Percentiles rank a stretch among this genome's conserved stretches.
Evolutionary conservation across 1,284 basidiomycete species (phyloP).

Genomic region (Cryptococcus sp.): DNA sequence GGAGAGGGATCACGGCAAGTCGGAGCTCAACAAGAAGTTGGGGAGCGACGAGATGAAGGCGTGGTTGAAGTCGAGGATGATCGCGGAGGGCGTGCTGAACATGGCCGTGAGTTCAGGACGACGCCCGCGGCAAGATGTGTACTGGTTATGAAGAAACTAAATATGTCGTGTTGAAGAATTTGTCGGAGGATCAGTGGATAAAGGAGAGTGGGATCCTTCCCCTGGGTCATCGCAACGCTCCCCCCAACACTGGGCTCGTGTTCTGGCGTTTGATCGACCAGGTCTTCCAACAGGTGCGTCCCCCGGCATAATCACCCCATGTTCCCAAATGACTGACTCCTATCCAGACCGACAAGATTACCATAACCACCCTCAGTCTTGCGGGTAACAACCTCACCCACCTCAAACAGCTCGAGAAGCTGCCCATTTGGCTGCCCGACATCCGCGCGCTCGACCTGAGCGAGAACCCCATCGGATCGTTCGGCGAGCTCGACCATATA

Average conservation of each 20-base stretch:
- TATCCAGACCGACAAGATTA: neutral
- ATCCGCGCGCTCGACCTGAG: conserved; percentile 47
- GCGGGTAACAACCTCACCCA: conserved; percentile 38
- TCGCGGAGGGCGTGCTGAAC: conserved; percentile 39
- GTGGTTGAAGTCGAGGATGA: conserved; percentile 39
- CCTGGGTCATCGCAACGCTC: conserved; percentile 42
- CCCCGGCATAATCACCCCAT: neutral
- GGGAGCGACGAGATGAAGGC: conserved; percentile 40
- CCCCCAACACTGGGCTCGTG: conserved; percentile 33
- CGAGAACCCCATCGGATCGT: conserved; percentile 36
- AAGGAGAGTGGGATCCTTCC: conserved; percentile 41
- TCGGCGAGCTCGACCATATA: conserved; percentile 34
- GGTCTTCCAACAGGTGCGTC: conserved; percentile 35
- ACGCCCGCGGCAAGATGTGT: neutral
- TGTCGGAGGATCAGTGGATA: conserved; percentile 40
- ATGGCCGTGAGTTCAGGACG: conserved; percentile 36
- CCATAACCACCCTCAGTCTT: conserved; percentile 45
- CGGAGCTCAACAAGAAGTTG: conserved; percentile 33
- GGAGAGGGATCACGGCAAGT: conserved; percentile 27
- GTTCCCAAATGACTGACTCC: neutral
- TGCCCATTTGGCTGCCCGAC: conserved; percentile 39
- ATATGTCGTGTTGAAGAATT: conserved; percentile 20
- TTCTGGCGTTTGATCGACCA: conserved; percentile 44
- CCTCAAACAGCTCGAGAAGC: conserved; percentile 32
- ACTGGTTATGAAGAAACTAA: neutral